Conservation (phyloP, 768 basidiomycete species). For the Serendipita sp. region DNA sequence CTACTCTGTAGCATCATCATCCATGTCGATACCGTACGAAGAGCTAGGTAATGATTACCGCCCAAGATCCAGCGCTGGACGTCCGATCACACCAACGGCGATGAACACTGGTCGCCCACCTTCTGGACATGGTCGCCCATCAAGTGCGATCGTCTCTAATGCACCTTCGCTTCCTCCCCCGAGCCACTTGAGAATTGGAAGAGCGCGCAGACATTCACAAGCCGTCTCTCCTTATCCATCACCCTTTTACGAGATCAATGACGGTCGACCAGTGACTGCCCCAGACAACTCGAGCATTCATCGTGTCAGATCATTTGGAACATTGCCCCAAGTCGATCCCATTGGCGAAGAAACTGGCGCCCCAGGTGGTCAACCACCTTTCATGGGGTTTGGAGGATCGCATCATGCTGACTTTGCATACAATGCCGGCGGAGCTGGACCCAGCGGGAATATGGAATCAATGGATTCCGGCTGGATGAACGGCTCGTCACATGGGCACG, state of each 20-base stretch:
- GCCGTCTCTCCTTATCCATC: constrained; percentile 78
- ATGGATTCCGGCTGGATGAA: constrained; percentile 6
- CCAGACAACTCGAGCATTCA: constrained; percentile 7
- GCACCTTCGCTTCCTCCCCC: neutral
- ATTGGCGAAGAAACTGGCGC: constrained; percentile 2
- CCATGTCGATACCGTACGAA: constrained; percentile 32
- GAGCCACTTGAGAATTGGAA: constrained; percentile 31
- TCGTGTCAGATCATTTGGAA: neutral
- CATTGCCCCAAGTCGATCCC: neutral
- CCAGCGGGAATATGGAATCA: neutral
- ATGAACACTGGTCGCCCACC: neutral
- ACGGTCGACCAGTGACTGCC: constrained; percentile 12
- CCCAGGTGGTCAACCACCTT: neutral
- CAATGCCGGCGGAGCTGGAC: constrained; percentile 1
- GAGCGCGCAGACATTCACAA: constrained; percentile 66
- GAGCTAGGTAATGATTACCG: constrained; percentile 25
- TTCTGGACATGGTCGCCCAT: constrained; percentile 6
- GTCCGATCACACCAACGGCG: neutral
- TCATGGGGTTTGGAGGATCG: neutral
- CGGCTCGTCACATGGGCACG: neutral
- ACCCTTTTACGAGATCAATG: constrained; percentile 38
- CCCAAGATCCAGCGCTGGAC: neutral
- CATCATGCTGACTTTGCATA: constrained; percentile 1
- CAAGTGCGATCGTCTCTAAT: neutral
- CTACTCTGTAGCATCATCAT: constrained; percentile 53